Evolutionary conservation across 108 stramenopile species (phyloP), one percentile per base, ranked within the genome.

Genomic region (Cyclotella atomus): DNA sequence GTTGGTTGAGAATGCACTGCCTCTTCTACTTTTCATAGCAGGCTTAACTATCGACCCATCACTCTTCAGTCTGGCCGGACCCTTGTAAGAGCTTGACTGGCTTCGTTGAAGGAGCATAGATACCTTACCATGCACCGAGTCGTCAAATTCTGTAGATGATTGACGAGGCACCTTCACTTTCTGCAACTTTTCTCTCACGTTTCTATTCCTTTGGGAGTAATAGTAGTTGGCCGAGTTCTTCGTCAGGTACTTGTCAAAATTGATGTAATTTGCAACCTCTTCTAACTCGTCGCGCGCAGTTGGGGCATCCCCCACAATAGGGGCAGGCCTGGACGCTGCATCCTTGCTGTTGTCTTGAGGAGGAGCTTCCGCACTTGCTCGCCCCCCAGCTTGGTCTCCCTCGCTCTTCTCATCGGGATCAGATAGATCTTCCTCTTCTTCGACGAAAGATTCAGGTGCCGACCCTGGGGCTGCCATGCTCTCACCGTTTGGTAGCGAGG

Each of bases 261-360:
- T 69, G 61, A 81, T 44, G 52, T 64, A 81, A 41, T 74, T 70
- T 19, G 73, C 72, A 69, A 65, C 62, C 32, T 76, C 34, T 20
- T 65, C 65, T 23, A 43, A 1, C n/a, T n/a, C n/a, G 3, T 75
- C 63, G 32, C 4, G 10, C 19, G 49, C 23, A 27, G 25, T 4
- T 32, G 54, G 7, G 33, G 30, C 36, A 35, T 27, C 43, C 20
- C 0, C 47, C 6, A 1, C 45, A n/a, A 3, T 19, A 35, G 47
- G 50, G 1, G 49, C 29, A 24, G 47, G 12, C 41, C 29, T 32
- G 52, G 36, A 0, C 24, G 36, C 16, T 3, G 14, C 3, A 24
- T 4, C 21, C 23, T 2, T 32, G 8, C 12, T 23, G 24, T 2
- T 33, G 33, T 27, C 64, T 29, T 65, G 34, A 17, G 46, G 10